phyloP scores from a whole-genome alignment of 805 yeast species.

The Schizosaccharomyces pombe region DNA sequence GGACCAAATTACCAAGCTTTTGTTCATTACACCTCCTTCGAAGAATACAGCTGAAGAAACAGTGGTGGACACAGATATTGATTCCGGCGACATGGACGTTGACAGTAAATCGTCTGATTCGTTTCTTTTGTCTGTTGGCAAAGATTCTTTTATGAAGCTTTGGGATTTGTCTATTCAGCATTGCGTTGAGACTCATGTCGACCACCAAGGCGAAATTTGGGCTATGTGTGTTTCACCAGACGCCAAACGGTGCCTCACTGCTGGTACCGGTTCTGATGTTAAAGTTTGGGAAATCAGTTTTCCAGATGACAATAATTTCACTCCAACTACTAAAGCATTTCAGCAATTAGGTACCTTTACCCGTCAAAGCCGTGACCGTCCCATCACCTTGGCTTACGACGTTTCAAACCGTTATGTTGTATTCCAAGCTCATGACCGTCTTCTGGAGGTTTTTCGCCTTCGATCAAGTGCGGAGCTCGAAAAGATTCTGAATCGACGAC shows the following conservation, averaged over 20 bases:
- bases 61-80: conserved; percentile 23
- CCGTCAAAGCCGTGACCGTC: conserved; percentile 37
- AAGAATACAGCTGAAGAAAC: conserved; percentile 6
- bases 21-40: conserved; percentile 15
- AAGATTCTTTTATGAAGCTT: conserved; percentile 74
- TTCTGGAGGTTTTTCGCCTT: conserved; percentile 53
- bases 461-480: conserved; percentile 30
- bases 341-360: conserved; percentile 34
- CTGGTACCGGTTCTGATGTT: conserved; percentile 60
- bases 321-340: conserved; percentile 18
- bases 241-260: conserved; percentile 30
- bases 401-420: conserved; percentile 23
- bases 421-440: conserved; percentile 58
- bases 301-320: conserved; percentile 6
- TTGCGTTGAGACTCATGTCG: conserved; percentile 83
- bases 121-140: conserved; percentile 52
- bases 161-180: conserved; percentile 86
- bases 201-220: conserved; percentile 91
- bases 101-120: too few relatives aligned
- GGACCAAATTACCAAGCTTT: conserved; percentile 62
- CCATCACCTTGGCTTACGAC: conserved; percentile 34
- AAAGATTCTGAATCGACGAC: conserved; percentile 39
- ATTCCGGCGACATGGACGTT: conserved; percentile 13
- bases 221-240: conserved; percentile 28
- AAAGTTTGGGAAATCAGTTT: conserved; percentile 64